Conservation (phyloP, 1,284 basidiomycete genomes). For the Trichosporon sp. region DNA sequence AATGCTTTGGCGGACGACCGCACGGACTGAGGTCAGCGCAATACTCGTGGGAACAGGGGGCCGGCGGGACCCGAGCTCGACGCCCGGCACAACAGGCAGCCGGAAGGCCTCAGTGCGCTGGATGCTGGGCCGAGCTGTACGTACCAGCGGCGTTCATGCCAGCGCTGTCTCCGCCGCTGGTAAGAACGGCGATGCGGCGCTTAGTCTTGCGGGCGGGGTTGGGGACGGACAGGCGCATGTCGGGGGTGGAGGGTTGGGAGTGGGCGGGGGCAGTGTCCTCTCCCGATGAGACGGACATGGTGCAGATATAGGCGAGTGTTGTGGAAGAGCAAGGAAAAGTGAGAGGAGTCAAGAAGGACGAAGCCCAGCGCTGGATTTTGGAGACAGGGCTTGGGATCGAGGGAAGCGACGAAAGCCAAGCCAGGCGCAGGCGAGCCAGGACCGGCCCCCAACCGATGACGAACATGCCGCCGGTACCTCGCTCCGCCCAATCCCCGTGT, state of each 20-base stretch:
- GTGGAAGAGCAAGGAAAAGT: not conserved
- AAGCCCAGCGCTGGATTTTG: not conserved
- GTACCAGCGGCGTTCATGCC: conserved; percentile 84
- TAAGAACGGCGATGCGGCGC: conserved; percentile 74
- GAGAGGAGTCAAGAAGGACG: not conserved
- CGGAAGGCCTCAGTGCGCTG: not conserved
- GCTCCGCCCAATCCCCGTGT: not conserved
- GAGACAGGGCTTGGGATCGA: not conserved
- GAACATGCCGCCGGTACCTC: conserved; percentile 2
- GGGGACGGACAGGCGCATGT: not conserved
- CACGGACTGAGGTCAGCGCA: conserved; percentile 58
- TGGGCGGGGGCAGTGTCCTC: not conserved
- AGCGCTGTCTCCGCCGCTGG: conserved; percentile 93
- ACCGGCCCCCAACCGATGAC: not conserved
- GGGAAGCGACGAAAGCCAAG: not conserved
- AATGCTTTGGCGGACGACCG: conserved; percentile 84
- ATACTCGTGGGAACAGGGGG: not conserved
- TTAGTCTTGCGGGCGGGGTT: not conserved
- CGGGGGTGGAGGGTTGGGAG: not conserved
- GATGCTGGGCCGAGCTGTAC: conserved; percentile 7
- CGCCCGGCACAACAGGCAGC: not conserved
- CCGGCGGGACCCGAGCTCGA: not conserved
- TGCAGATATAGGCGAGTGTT: not conserved
- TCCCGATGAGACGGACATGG: not conserved
- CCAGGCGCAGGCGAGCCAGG: not conserved